Percentiles rank a stretch among this genome's conserved stretches.
Evolutionary conservation across 1,284 basidiomycete species (phyloP).

Genomic region (Pterulicium gracile): DNA sequence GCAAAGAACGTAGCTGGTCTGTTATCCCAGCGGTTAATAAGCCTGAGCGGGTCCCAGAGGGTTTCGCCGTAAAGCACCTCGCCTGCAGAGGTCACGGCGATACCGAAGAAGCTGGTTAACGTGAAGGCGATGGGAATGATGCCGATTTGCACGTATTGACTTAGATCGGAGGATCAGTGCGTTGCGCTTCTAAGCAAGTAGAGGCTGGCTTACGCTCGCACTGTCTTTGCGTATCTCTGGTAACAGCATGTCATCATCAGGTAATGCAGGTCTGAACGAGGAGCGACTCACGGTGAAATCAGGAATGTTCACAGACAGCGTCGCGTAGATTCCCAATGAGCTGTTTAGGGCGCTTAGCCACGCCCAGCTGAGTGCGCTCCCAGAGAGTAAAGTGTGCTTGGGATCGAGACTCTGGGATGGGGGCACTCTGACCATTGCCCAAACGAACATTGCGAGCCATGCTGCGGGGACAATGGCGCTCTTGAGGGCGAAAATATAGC

Average conservation of each 20-base stretch:
- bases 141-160: conserved; percentile 57
- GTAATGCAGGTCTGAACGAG: neutral
- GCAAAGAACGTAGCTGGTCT: conserved; percentile 74
- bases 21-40: conserved; percentile 64
- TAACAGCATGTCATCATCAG: neutral
- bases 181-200: too few species aligned
- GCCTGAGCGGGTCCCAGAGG: conserved; percentile 36
- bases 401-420: conserved; percentile 36
- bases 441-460: conserved; percentile 64
- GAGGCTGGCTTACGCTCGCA: conserved; percentile 33
- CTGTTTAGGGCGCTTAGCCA: conserved; percentile 64
- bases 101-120: conserved; percentile 40
- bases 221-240: conserved; percentile 51
- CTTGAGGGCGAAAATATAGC: conserved; percentile 64
- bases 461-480: conserved; percentile 54
- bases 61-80: conserved; percentile 47
- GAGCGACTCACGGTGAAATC: conserved; percentile 47
- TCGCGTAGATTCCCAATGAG: conserved; percentile 54
- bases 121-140: conserved; percentile 68
- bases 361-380: conserved; percentile 53
- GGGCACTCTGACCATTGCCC: conserved; percentile 61
- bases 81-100: conserved; percentile 61
- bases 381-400: conserved; percentile 33
- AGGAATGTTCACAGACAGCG: conserved; percentile 62
- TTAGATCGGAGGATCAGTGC: conserved; percentile 14